A percentile compares a stretch with the other conserved stretches of the same genome.
phyloP scores from a whole-genome alignment of 345 rosid genomes.

The Gossypium sturtianum region DNA sequence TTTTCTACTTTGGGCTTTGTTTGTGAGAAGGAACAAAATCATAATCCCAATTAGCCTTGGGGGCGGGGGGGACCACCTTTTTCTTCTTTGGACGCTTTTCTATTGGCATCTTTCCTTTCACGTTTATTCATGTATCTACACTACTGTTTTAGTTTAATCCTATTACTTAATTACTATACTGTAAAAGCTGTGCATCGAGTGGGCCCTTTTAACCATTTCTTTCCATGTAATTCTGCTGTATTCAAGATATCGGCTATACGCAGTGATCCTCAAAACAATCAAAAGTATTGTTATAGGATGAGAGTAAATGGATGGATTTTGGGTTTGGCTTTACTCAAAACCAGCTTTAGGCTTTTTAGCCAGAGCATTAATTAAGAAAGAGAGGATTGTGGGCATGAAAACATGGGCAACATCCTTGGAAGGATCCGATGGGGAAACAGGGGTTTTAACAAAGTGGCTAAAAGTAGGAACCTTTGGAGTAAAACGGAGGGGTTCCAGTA shows the following conservation, averaged over 20 bases:
- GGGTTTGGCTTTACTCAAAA: too few relatives aligned
- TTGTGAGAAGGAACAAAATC: slow-evolving; percentile 35
- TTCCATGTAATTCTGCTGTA: neutral
- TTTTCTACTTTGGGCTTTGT: slow-evolving; percentile 27
- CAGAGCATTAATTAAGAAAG: too few relatives aligned
- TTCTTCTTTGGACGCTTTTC: neutral
- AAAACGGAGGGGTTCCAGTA: neutral
- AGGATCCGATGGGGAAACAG: slow-evolving; percentile 6
- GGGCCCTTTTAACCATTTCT: neutral
- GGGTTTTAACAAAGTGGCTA: neutral
- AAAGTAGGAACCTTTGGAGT: neutral
- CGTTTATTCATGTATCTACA: slow-evolving; percentile 9
- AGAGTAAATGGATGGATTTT: too few relatives aligned
- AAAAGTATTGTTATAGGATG: too few relatives aligned
- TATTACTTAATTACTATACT: neutral
- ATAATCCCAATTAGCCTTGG: slow-evolving; percentile 20
- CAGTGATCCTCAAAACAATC: too few relatives aligned
- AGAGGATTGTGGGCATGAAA: too few relatives aligned
- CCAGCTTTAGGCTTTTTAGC: too few relatives aligned
- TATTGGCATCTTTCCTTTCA: slow-evolving; percentile 20
- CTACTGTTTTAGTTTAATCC: neutral
- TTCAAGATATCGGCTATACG: too few relatives aligned
- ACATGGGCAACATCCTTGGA: neutral
- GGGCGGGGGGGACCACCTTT: slow-evolving; percentile 7
- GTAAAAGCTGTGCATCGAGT: neutral